Base-by-base conservation (phyloP, 1,139 yeast species). In the Candida sp. region DNA sequence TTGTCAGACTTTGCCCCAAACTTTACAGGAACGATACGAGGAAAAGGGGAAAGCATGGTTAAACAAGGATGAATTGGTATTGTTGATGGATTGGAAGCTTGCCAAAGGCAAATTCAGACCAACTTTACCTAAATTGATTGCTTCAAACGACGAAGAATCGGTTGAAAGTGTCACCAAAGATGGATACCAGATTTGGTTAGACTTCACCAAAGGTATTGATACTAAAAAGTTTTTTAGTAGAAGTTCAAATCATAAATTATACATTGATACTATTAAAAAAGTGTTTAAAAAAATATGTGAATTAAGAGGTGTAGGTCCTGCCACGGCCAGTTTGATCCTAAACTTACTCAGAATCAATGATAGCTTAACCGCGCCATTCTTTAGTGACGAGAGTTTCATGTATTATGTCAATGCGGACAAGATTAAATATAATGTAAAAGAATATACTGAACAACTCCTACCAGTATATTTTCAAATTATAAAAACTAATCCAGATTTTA, bases 261-360 rank as follows among this genome's bases (percentile, higher is more conserved):
- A 64, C 48, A 41, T 49, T 5, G 41, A 43, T 1, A 33, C 35
- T 0, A 52, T 69, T 5, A 62, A 61, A 39, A 44, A 46, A 5
- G 41, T 71, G 1, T 43, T 74, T 41, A 66, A 65, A 35, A 50
- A 51, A 30, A 46, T 70, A 5, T 63, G 73, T 46, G 61, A 59
- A 39, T 57, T 76, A 33, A 58, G 58, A 42, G 81, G 81, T 0
- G 77, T 75, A 4, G 81, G 81, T 0, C 79, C 80, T 1, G 80
- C 81, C 4, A 74, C 79, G 4, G 77, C 74, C 1, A 71, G 79
- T 39, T 58, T 76, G 41, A 55, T 76, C 0, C 53, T 71, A 36
- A 73, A 77, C 1, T 50, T 73, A n/a, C 43, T 65, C 12, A 46
- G 55, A 22, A 52, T 68, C 22, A 53, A 57, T 15, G 46, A 41